These are phyloP conservation scores for Aspergillus niger DNA, from an alignment of 2,329 filamentous ascomycete species.

Conservation along the genomic window DNA sequence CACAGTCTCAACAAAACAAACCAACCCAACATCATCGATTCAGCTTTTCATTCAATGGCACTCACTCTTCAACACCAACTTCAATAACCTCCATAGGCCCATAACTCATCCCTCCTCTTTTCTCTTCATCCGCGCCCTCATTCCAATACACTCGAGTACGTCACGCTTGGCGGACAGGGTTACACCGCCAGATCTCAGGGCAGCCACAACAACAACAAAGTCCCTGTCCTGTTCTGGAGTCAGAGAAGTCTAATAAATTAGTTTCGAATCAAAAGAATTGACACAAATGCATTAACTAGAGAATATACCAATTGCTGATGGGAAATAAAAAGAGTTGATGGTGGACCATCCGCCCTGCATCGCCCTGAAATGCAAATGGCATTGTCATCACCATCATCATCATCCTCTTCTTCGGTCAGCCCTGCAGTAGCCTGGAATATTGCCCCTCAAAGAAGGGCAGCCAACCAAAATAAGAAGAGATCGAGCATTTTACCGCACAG, in stretches of 20 bases:
- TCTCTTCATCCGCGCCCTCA: conserved; percentile 2
- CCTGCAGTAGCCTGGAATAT: neutral
- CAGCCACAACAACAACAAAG: conserved; percentile 15
- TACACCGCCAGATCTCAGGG: conserved; percentile 29
- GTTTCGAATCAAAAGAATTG: too few relatives aligned
- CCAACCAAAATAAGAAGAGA: neutral
- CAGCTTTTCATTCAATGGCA: neutral
- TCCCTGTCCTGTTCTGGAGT: conserved; percentile 2
- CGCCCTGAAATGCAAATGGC: neutral
- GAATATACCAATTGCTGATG: too few relatives aligned
- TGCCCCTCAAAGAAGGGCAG: neutral
- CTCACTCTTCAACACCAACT: neutral
- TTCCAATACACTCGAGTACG: conserved; percentile 7
- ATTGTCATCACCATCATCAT: neutral
- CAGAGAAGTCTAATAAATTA: neutral
- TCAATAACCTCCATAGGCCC: too few relatives aligned
- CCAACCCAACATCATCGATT: neutral
- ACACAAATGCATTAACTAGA: too few relatives aligned
- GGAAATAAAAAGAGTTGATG: neutral
- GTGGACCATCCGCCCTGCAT: conserved; percentile 16
- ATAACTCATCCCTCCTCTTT: neutral
- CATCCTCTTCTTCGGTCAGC: neutral
- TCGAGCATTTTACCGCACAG: neutral
- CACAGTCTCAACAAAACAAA: neutral
- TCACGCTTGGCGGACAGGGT: conserved; percentile 18